phyloP scores from a whole-genome alignment of 768 basidiomycete species.

The Aureoboletus auriporus region DNA sequence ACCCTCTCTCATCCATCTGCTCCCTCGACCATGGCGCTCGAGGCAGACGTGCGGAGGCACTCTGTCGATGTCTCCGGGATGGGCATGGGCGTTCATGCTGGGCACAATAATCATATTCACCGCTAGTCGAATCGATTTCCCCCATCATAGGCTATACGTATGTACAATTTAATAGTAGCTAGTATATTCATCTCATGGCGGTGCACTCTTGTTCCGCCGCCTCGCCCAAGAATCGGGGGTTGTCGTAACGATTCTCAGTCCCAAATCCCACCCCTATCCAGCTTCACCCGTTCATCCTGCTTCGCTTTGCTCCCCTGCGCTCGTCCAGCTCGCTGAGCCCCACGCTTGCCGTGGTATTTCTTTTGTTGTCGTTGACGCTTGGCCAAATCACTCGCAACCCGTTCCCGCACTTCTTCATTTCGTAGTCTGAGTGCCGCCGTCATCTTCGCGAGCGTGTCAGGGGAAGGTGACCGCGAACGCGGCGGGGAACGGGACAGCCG shows the following conservation, averaged over 20 bases:
- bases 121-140: neutral
- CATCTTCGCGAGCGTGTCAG: conserved; percentile 39
- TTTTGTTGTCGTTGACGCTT: conserved; percentile 63
- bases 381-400: conserved; percentile 58
- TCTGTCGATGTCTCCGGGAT: conserved; percentile 31
- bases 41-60: conserved; percentile 32
- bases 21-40: conserved; percentile 26
- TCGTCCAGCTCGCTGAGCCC: conserved; percentile 57
- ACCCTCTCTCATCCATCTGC: conserved; percentile 21
- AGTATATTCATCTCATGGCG: neutral
- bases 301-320: conserved; percentile 84
- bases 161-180: conserved; percentile 1
- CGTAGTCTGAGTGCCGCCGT: conserved; percentile 38
- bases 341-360: conserved; percentile 77
- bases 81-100: conserved; percentile 25
- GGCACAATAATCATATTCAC: conserved; percentile 6
- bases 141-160: neutral
- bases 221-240: neutral
- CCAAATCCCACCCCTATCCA: conserved; percentile 60
- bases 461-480: conserved; percentile 45
- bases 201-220: too few species aligned
- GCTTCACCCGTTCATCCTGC: conserved; percentile 62
- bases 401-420: conserved; percentile 44
- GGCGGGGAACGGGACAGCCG: conserved; percentile 51
- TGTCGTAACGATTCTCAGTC: conserved; percentile 36